Conservation (phyloP, 331 rosid genomes). For the Erythrophleum ivorense region DNA sequence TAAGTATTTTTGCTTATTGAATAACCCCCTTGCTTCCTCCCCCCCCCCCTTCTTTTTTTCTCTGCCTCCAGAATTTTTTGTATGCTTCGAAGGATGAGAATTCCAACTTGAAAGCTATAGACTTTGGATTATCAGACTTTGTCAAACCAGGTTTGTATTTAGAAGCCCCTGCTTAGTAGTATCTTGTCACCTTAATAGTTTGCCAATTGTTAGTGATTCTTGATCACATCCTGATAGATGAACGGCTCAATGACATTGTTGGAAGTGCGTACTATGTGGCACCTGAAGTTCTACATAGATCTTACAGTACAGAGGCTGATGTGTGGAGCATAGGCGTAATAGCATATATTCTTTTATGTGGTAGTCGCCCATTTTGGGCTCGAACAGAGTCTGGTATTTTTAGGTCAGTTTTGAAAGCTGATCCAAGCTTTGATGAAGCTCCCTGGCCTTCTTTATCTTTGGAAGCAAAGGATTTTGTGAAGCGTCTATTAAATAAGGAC, state of each 20-base stretch:
- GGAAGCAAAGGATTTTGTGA: slow-evolving; percentile 96
- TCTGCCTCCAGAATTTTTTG: slow-evolving; percentile 74
- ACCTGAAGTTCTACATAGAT: slow-evolving; percentile 95
- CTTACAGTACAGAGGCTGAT: slow-evolving; percentile 94
- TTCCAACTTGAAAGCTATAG: slow-evolving; percentile 90
- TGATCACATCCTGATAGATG: slow-evolving; percentile 62
- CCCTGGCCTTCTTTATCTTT: slow-evolving; percentile 93
- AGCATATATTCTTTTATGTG: slow-evolving; percentile 96
- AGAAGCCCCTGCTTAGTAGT: slow-evolving; percentile 36
- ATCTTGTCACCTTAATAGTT: slow-evolving; percentile 28
- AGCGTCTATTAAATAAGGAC: slow-evolving; percentile 87
- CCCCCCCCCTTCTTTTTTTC: background rate
- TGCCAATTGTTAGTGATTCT: slow-evolving; percentile 36
- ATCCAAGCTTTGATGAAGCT: slow-evolving; percentile 90
- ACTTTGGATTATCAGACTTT: slow-evolving; percentile 95
- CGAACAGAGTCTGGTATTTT: slow-evolving; percentile 96
- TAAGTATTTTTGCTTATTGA: slow-evolving; percentile 18
- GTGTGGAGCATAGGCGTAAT: slow-evolving; percentile 98
- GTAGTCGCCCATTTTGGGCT: slow-evolving; percentile 99
- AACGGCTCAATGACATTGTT: slow-evolving; percentile 95
- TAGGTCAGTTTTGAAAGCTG: slow-evolving; percentile 92
- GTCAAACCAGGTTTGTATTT: slow-evolving; percentile 85
- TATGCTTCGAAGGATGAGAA: slow-evolving; percentile 84
- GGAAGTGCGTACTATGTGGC: slow-evolving; percentile 99
- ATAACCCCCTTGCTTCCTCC: slow-evolving; percentile 26